phyloP scores from a whole-genome alignment of 208 protist species.

The Trypanosoma brucei region DNA sequence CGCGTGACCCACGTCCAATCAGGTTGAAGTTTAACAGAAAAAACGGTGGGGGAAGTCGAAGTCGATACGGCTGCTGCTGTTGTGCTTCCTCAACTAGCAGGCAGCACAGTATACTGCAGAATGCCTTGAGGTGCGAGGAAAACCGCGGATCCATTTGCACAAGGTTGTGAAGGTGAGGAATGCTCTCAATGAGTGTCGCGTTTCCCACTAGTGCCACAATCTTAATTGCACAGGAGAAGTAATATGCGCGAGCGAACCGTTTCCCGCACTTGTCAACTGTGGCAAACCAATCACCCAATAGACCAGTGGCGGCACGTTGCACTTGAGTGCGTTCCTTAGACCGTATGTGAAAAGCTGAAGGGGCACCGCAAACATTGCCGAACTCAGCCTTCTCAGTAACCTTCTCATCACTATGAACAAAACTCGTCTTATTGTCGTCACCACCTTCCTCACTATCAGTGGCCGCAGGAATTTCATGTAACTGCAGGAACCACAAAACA shows the following conservation, averaged over 20 bases:
- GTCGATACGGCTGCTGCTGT: slow-evolving; percentile 6
- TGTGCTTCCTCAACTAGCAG: slow-evolving; percentile 49
- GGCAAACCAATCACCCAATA: slow-evolving; percentile 44
- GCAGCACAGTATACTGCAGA: slow-evolving; percentile 53
- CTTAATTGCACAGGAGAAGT: slow-evolving; percentile 57
- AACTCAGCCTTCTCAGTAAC: neutral
- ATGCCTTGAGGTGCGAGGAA: slow-evolving; percentile 17
- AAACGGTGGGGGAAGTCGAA: slow-evolving; percentile 50
- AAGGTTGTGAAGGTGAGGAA: slow-evolving; percentile 43
- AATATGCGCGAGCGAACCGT: slow-evolving; percentile 37
- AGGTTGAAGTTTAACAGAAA: slow-evolving; percentile 58
- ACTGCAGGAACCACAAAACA: slow-evolving; percentile 23
- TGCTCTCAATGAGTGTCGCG: slow-evolving; percentile 49
- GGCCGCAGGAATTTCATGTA: slow-evolving; percentile 5
- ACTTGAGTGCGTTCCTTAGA: slow-evolving; percentile 42
- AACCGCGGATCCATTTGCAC: slow-evolving; percentile 38
- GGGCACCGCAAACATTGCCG: no score
- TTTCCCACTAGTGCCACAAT: slow-evolving; percentile 45
- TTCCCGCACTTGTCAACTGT: slow-evolving; percentile 17
- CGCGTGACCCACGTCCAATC: slow-evolving; percentile 34
- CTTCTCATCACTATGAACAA: neutral
- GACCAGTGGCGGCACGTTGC: slow-evolving; percentile 38
- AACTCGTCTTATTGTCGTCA: neutral
- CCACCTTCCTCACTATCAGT: neutral
- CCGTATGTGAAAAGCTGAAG: slow-evolving; percentile 9